Conservation (phyloP, 495 filamentous ascomycete genomes). For the Aspergillus carlsbadensis region DNA sequence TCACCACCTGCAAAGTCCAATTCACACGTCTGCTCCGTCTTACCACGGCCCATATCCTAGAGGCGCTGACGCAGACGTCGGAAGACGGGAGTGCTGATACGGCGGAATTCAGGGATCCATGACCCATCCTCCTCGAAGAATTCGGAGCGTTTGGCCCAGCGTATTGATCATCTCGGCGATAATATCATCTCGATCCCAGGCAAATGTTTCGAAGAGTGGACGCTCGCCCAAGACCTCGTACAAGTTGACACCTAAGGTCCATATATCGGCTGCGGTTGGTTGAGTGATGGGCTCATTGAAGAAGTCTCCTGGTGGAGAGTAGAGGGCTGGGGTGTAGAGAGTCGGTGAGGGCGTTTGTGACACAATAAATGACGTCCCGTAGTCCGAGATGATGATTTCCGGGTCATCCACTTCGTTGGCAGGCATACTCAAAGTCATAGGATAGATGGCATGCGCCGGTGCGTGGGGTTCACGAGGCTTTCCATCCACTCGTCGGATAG, state of each 20-base stretch:
- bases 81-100: no score
- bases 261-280: slow-evolving; percentile 30
- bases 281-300: slow-evolving; percentile 24
- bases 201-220: slow-evolving; percentile 31
- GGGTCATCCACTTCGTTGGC: slow-evolving; percentile 23
- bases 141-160: slow-evolving; percentile 26
- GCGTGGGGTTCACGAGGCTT: slow-evolving; percentile 22
- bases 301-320: slow-evolving; percentile 27
- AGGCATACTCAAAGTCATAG: slow-evolving; percentile 19
- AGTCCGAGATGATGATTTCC: slow-evolving; percentile 26
- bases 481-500: slow-evolving; percentile 24
- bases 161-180: slow-evolving; percentile 28
- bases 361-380: slow-evolving; percentile 24
- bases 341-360: slow-evolving; percentile 19
- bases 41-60: no score
- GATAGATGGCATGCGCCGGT: slow-evolving; percentile 21
- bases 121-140: no score
- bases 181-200: slow-evolving; percentile 27
- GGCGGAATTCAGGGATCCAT: no score
- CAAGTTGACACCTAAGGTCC: slow-evolving; percentile 29
- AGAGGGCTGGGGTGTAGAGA: slow-evolving; percentile 25
- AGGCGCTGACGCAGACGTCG: no score
- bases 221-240: slow-evolving; percentile 30
- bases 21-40: no score
- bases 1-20: no score